Conservation (phyloP, 495 filamentous ascomycete species). For the Penicillium bovifimosum region DNA sequence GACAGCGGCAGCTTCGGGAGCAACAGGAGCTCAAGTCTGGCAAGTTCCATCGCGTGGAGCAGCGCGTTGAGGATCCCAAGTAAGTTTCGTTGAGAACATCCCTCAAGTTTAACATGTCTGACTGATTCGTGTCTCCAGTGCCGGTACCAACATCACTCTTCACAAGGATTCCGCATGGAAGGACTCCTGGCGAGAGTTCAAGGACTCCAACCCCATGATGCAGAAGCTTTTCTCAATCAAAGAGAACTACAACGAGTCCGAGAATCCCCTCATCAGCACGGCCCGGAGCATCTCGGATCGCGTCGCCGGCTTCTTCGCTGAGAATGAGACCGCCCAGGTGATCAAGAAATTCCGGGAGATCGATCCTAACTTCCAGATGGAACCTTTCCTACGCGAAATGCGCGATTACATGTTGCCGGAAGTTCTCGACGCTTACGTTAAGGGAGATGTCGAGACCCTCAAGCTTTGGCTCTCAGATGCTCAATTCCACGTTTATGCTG, state of each 20-base stretch:
- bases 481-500: slow-evolving; percentile 90
- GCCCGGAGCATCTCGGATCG: slow-evolving; percentile 90
- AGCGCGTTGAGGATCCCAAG: slow-evolving; percentile 78
- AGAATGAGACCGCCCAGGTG: slow-evolving; percentile 94
- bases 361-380: slow-evolving; percentile 91
- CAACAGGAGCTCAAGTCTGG: slow-evolving; percentile 51
- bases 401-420: slow-evolving; percentile 97
- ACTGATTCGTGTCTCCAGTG: slow-evolving; percentile 47
- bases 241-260: slow-evolving; percentile 84
- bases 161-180: slow-evolving; percentile 97
- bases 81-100: slow-evolving; percentile 41
- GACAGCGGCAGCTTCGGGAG: slow-evolving; percentile 68
- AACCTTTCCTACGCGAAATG: slow-evolving; percentile 88
- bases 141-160: slow-evolving; percentile 86
- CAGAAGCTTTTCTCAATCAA: slow-evolving; percentile 82
- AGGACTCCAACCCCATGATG: slow-evolving; percentile 80
- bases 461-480: slow-evolving; percentile 93
- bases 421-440: slow-evolving; percentile 96
- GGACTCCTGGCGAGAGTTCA: slow-evolving; percentile 90
- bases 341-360: slow-evolving; percentile 97
- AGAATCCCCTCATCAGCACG: slow-evolving; percentile 90
- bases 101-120: slow-evolving; percentile 10
- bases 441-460: slow-evolving; percentile 84
- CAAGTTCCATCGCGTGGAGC: slow-evolving; percentile 44
- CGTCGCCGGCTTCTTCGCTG: slow-evolving; percentile 92